Base-by-base conservation (phyloP, 768 basidiomycete genomes). In the Phlegmacium glaucopus region DNA sequence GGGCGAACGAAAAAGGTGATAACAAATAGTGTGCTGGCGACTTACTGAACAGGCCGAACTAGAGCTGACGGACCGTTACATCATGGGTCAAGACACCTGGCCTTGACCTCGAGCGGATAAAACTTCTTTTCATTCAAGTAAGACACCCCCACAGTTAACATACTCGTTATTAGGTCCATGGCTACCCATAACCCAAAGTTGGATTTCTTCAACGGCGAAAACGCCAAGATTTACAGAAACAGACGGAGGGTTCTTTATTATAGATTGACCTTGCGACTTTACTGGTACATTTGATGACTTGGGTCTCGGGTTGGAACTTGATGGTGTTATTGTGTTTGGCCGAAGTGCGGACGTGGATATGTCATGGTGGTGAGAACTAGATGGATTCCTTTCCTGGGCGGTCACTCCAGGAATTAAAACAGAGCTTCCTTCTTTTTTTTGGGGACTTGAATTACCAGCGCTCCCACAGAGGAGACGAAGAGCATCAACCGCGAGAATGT, bases 111-210 rank as follows among this genome's bases (percentile, higher is more conserved):
- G 22, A 22, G 22, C 5, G 5, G 22, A 22, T 5, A 22, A 22
- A 22, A 22, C 22, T 3, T 22, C 22, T 22, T 22, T 22, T 22
- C 22, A 51, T 55, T 61, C 56, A 51, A 60, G 48, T 35, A 45
- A 40, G 15, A 72, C 58, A 1, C 69, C 68, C 4, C 71, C 72
- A 47, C 66, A 73, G 50, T 72, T 76, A 13, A 81, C 71, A 55
- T 87, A 89, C 59, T 80, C 83, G 11, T 79, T 82, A 49, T 83
- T 72, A 0, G 69, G 70, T 0, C 79, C 83, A 53, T 73, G 74
- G 53, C 85, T 85, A 0, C 86, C 83, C 86, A 88, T 86, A 37
- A 73, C 68, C 67, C 85, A 88, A 27, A 88, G 68, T 59, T 87
- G 79, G 9, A 87, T 63, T 52, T 81, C 77, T 27, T 72, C 61